A percentile compares a stretch with the other conserved stretches of the same genome.
phyloP scores from a whole-genome alignment of 129 eudicot species.

The Mikania micrantha region DNA sequence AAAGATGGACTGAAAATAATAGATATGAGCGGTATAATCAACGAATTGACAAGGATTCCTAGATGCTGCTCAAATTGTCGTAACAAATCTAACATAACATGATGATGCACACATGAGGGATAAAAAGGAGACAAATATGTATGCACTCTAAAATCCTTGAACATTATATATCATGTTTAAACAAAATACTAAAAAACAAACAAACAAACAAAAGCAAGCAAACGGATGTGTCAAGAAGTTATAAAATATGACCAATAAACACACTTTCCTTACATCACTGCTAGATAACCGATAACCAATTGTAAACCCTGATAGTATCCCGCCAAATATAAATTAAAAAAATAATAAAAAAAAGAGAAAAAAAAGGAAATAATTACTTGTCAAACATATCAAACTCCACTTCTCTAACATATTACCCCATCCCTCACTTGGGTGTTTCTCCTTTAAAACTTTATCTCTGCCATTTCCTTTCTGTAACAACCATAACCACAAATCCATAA shows the following conservation, averaged over 20 bases:
- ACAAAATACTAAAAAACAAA: conserved; percentile 5
- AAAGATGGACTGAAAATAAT: too few species aligned
- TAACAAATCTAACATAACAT: neutral
- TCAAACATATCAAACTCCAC: conserved; percentile 18
- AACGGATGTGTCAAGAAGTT: conserved; percentile 11
- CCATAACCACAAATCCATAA: conserved; percentile 8
- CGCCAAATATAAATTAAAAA: neutral
- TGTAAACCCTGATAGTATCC: neutral
- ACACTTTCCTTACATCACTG: conserved; percentile 17
- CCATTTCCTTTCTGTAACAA: conserved; percentile 63
- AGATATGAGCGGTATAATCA: too few species aligned
- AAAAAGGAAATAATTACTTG: conserved; percentile 4
- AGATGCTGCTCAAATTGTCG: too few species aligned
- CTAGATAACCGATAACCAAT: conserved; percentile 15
- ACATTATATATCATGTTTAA: conserved; percentile 12
- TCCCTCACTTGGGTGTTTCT: neutral
- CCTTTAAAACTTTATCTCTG: conserved; percentile 27
- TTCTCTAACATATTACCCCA: conserved; percentile 9
- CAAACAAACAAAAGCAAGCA: conserved; percentile 33
- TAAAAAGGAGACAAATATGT: too few species aligned
- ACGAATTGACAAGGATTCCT: too few species aligned
- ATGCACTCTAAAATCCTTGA: neutral
- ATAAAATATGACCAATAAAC: conserved; percentile 18
- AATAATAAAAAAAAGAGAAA: neutral
- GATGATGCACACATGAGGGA: neutral